Conservation (phyloP, 352 stramenopile species). For the Globisporangium echinulatum region DNA sequence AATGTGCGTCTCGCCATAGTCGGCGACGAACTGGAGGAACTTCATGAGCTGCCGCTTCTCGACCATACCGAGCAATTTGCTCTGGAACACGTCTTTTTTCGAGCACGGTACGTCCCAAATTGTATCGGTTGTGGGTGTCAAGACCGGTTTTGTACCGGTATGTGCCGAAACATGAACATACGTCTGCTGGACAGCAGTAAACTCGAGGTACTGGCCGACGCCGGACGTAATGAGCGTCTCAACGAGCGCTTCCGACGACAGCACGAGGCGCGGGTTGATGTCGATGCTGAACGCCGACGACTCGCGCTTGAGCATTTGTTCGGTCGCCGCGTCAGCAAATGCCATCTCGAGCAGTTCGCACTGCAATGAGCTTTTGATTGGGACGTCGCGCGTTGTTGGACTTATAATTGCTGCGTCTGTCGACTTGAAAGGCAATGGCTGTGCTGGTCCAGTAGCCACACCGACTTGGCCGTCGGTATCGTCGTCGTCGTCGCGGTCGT, state of each 20-base stretch:
- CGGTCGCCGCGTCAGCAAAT: slow-evolving; percentile 30
- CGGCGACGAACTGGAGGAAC: slow-evolving; percentile 86
- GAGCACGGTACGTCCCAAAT: slow-evolving; percentile 84
- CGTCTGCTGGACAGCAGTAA: slow-evolving; percentile 78
- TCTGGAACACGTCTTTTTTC: slow-evolving; percentile 88
- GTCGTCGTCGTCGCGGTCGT: slow-evolving; percentile 25
- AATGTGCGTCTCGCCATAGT: slow-evolving; percentile 76
- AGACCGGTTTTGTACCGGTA: slow-evolving; percentile 6
- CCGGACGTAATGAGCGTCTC: slow-evolving; percentile 81
- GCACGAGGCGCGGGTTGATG: slow-evolving; percentile 70
- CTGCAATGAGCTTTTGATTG: slow-evolving; percentile 37
- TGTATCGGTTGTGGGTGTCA: slow-evolving; percentile 18
- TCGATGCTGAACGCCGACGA: slow-evolving; percentile 71
- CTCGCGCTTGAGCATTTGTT: slow-evolving; percentile 29
- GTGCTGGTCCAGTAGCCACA: too few relatives aligned
- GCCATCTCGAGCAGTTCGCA: slow-evolving; percentile 36
- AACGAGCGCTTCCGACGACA: slow-evolving; percentile 74
- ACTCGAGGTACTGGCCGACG: slow-evolving; percentile 84
- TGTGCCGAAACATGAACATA: slow-evolving; percentile 53
- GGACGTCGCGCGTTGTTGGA: slow-evolving; percentile 14
- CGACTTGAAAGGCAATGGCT: too few relatives aligned
- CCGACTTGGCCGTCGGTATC: background rate
- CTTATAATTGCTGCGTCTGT: slow-evolving; percentile 3
- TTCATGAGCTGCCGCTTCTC: slow-evolving; percentile 90
- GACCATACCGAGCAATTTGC: slow-evolving; percentile 71